Evolutionary conservation across 495 filamentous ascomycete genomes (phyloP).

Genomic region (Hypoxylon cercidicola): DNA sequence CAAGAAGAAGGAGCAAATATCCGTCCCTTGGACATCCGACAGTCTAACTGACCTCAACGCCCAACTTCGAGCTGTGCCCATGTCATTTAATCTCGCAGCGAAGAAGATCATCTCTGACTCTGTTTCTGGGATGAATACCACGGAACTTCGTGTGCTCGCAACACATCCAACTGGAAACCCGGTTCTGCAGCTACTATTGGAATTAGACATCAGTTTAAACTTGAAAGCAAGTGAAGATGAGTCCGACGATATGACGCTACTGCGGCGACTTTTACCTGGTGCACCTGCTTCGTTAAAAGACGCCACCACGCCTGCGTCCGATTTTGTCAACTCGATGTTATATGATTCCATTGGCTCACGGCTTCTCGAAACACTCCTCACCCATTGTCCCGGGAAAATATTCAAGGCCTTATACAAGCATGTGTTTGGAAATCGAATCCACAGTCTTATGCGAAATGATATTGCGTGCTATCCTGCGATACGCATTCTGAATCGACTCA

Average conservation of each 20-base stretch:
- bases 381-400: constrained; percentile 80
- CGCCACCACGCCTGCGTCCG: constrained; percentile 52
- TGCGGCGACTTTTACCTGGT: constrained; percentile 56
- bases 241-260: constrained; percentile 45
- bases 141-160: constrained; percentile 80
- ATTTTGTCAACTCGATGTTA: constrained; percentile 84
- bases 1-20: constrained; percentile 87
- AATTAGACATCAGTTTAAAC: constrained; percentile 79
- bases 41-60: constrained; percentile 51
- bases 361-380: constrained; percentile 85
- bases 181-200: constrained; percentile 84
- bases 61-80: constrained; percentile 72
- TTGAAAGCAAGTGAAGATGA: constrained; percentile 67
- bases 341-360: constrained; percentile 92
- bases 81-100: constrained; percentile 76
- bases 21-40: constrained; percentile 54
- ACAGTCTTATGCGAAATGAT: constrained; percentile 83
- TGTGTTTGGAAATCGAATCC: constrained; percentile 78
- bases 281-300: constrained; percentile 58
- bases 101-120: constrained; percentile 82
- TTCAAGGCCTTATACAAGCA: constrained; percentile 86
- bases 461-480: constrained; percentile 87
- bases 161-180: constrained; percentile 91
- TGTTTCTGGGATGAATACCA: constrained; percentile 73
- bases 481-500: constrained; percentile 80